These are phyloP conservation scores for Pseudozyma sp. DNA, from an alignment of 1,284 basidiomycete genomes.

Conservation along the genomic window DNA sequence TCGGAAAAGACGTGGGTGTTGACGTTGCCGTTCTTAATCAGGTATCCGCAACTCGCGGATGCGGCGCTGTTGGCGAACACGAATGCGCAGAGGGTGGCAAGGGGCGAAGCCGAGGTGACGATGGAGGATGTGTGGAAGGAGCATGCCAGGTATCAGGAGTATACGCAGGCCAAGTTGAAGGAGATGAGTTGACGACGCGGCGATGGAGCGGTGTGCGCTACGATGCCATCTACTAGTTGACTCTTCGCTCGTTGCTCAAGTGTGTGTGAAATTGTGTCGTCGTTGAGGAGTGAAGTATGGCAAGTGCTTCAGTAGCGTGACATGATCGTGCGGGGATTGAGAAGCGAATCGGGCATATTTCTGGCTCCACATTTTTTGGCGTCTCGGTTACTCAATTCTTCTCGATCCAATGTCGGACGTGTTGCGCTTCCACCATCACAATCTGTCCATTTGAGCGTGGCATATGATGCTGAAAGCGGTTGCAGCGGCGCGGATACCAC, in stretches of 20 bases:
- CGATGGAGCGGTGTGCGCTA: neutral
- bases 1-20: slow-evolving; percentile 45
- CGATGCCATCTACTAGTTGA: neutral
- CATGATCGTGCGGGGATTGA: too few relatives aligned
- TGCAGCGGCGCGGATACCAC: neutral
- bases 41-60: slow-evolving; percentile 49
- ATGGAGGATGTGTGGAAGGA: slow-evolving; percentile 46
- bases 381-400: neutral
- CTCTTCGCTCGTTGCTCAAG: neutral
- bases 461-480: slow-evolving; percentile 7
- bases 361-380: too few relatives aligned
- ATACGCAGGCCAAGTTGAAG: slow-evolving; percentile 30
- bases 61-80: slow-evolving; percentile 23
- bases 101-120: slow-evolving; percentile 24
- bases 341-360: too few relatives aligned
- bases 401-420: neutral
- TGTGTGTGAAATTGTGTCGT: too few relatives aligned
- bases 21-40: slow-evolving; percentile 42
- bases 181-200: slow-evolving; percentile 13
- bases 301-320: too few relatives aligned
- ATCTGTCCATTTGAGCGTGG: neutral
- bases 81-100: slow-evolving; percentile 25
- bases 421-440: neutral
- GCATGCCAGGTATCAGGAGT: slow-evolving; percentile 24
- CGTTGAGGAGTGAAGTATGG: too few relatives aligned